Percentiles rank a stretch among this genome's conserved stretches.
Evolutionary conservation across 179 eudicot genomes (phyloP).

Genomic region (Carnegiea gigantea): DNA sequence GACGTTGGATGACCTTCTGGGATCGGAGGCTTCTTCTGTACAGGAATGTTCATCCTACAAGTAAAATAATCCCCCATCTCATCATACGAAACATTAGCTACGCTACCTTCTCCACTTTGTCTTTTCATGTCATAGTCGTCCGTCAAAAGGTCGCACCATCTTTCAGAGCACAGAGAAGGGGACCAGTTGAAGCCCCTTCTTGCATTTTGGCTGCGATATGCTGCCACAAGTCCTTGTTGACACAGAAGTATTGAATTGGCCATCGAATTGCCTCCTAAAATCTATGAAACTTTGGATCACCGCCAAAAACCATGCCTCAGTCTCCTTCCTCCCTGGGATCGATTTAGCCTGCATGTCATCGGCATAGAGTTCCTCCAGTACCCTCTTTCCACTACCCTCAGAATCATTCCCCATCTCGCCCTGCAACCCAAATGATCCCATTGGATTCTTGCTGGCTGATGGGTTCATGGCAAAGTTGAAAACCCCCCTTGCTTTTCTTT

Average conservation of each 20-base stretch:
- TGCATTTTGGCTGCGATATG: neutral
- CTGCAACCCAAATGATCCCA: too few relatives aligned
- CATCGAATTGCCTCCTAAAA: neutral
- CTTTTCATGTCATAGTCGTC: too few relatives aligned
- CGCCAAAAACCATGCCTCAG: neutral
- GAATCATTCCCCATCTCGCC: too few relatives aligned
- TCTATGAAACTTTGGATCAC: neutral
- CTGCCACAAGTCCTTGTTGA: neutral
- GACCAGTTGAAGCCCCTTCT: neutral
- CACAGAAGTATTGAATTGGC: neutral
- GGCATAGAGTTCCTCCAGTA: too few relatives aligned
- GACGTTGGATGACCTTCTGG: neutral
- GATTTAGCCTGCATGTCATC: too few relatives aligned
- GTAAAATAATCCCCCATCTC: neutral
- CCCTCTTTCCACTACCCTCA: too few relatives aligned
- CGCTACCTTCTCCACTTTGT: neutral
- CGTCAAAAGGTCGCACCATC: neutral
- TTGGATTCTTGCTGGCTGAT: neutral
- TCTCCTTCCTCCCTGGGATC: too few relatives aligned
- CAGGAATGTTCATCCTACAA: neutral
- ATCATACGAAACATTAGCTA: neutral
- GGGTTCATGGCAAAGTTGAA: neutral
- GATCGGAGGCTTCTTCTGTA: neutral
- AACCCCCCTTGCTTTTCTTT: neutral
- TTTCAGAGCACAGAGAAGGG: neutral